Conservation (phyloP, 179 eudicot species). For the Patellifolia procumbens region DNA sequence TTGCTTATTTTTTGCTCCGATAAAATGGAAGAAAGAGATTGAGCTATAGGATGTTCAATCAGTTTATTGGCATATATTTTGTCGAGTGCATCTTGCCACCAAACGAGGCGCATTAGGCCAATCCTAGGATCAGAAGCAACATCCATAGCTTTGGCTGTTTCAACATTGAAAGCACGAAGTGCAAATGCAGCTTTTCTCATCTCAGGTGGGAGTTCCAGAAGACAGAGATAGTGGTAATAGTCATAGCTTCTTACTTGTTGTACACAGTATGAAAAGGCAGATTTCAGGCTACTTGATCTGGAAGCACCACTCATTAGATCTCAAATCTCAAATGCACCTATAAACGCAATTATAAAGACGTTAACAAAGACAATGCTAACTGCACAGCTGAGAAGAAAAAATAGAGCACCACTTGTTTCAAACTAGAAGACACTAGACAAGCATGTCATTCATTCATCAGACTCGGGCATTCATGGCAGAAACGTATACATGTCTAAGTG, state of each 20-base stretch:
- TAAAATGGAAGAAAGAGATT: slow-evolving; percentile 65
- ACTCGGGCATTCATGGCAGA: too few relatives aligned
- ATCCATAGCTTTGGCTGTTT: slow-evolving; percentile 95
- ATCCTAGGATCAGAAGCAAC: slow-evolving; percentile 93
- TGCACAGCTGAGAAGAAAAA: too few relatives aligned
- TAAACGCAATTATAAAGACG: neutral
- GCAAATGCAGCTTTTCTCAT: slow-evolving; percentile 94
- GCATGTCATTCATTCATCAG: too few relatives aligned
- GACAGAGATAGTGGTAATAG: slow-evolving; percentile 93
- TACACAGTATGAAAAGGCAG: slow-evolving; percentile 88
- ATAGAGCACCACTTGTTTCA: too few relatives aligned
- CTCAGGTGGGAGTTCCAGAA: slow-evolving; percentile 81
- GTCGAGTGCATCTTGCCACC: slow-evolving; percentile 96
- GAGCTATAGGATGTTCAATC: slow-evolving; percentile 92
- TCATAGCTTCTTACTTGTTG: slow-evolving; percentile 91
- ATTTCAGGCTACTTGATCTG: slow-evolving; percentile 51
- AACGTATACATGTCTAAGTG: too few relatives aligned
- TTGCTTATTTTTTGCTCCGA: slow-evolving; percentile 71
- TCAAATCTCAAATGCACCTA: slow-evolving; percentile 21
- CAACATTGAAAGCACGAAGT: slow-evolving; percentile 92
- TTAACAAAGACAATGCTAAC: neutral
- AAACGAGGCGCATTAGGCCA: slow-evolving; percentile 92
- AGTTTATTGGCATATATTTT: slow-evolving; percentile 67
- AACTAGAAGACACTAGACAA: too few relatives aligned
- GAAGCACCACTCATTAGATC: slow-evolving; percentile 60